Evolutionary conservation across 306 rosid species (phyloP).

Genomic region (Trichosanthes truncata): DNA sequence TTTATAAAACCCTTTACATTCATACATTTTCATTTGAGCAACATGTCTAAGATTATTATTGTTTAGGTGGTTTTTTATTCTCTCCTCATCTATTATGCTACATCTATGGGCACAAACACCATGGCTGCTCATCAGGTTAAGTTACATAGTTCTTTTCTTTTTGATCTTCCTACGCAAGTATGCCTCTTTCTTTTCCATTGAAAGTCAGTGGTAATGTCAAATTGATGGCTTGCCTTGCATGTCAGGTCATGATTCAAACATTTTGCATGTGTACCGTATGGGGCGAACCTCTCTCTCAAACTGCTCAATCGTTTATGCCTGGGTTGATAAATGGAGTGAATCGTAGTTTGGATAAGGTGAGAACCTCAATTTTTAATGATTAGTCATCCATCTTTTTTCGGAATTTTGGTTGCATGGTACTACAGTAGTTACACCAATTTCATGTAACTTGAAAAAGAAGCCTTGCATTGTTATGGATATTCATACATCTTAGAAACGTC

Average conservation of each 20-base stretch:
- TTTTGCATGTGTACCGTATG: conserved; percentile 67
- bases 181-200: conserved; percentile 12
- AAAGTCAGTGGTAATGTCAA: conserved; percentile 10
- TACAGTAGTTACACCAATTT: neutral
- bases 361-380: conserved; percentile 17
- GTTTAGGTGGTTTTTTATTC: conserved; percentile 75
- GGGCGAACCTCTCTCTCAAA: conserved; percentile 98
- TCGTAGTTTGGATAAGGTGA: conserved; percentile 60
- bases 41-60: conserved; percentile 7
- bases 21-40: neutral
- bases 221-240: conserved; percentile 19
- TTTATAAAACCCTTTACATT: conserved; percentile 7
- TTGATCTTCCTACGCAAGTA: conserved; percentile 3
- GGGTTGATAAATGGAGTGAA: conserved; percentile 60
- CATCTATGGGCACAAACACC: conserved; percentile 75
- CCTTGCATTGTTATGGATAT: neutral
- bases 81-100: conserved; percentile 61
- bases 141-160: neutral
- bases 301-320: conserved; percentile 93
- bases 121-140: conserved; percentile 94
- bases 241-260: conserved; percentile 83
- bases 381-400: conserved; percentile 1
- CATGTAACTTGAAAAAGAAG: too few relatives aligned
- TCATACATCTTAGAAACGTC: neutral
- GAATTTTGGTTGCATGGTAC: neutral